Conservation (phyloP, 106 monocot genomes). For the Vanilla planifolia region DNA sequence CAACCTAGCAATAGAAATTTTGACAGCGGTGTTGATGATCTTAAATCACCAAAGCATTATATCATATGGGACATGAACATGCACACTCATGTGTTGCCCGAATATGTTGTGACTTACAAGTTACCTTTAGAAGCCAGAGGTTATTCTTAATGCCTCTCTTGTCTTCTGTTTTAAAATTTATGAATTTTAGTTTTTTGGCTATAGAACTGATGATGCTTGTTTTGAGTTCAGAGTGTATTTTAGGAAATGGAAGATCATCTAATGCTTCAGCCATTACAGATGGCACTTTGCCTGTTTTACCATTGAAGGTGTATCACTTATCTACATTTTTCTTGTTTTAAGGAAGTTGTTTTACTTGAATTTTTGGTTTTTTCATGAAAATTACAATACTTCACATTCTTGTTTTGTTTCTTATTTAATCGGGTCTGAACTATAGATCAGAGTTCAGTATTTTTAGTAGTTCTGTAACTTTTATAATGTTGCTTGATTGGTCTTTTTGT, state of each 20-base stretch:
- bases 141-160: constrained; percentile 12
- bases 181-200: constrained; percentile 2
- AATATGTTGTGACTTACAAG: constrained; percentile 51
- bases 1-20: constrained; percentile 51
- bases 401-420: neutral
- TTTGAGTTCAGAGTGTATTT: constrained; percentile 19
- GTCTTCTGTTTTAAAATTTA: neutral
- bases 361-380: no score
- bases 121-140: constrained; percentile 50
- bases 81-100: constrained; percentile 48
- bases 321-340: neutral
- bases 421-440: neutral
- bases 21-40: constrained; percentile 65
- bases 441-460: neutral
- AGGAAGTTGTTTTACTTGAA: no score
- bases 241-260: constrained; percentile 28
- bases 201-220: neutral
- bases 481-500: no score
- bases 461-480: no score
- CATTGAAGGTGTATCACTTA: constrained; percentile 22
- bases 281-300: constrained; percentile 22
- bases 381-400: neutral
- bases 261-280: constrained; percentile 18
- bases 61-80: constrained; percentile 49
- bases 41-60: constrained; percentile 57